A percentile compares a stretch with the other conserved stretches of the same genome.
phyloP scores from a whole-genome alignment of 768 basidiomycete genomes.

The Serendipita sp. region DNA sequence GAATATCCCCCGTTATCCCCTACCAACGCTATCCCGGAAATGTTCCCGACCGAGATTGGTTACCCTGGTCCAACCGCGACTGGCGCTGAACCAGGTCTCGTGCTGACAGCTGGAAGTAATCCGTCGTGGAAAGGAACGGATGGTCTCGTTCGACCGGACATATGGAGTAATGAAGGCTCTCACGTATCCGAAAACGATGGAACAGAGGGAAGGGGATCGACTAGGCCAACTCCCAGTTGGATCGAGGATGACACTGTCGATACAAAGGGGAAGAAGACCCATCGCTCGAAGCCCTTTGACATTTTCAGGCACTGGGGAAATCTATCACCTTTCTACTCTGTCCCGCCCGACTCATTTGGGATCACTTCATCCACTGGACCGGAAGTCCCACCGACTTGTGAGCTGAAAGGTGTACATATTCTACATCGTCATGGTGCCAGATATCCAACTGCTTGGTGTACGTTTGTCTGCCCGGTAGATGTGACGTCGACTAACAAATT shows the following conservation, averaged over 20 bases:
- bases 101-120: conserved; percentile 25
- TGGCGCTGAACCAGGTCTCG: conserved; percentile 15
- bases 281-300: conserved; percentile 31
- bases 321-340: conserved; percentile 72
- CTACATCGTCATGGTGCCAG: conserved; percentile 73
- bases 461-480: neutral
- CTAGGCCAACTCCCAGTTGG: neutral
- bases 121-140: conserved; percentile 47
- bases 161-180: neutral
- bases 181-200: neutral
- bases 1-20: conserved; percentile 56
- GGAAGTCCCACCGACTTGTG: conserved; percentile 51
- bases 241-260: neutral
- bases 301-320: conserved; percentile 73
- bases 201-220: neutral
- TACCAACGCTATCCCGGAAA: conserved; percentile 51
- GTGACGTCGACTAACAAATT: neutral
- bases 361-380: conserved; percentile 41
- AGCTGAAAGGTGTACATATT: conserved; percentile 57
- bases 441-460: conserved; percentile 22
- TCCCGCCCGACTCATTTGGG: conserved; percentile 48
- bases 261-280: neutral
- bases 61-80: conserved; percentile 61
- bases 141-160: conserved; percentile 12
- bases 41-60: conserved; percentile 66